Percentiles rank a stretch among this genome's conserved stretches.
Conservation (phyloP, 2,329 filamentous ascomycete species). For the Monosporascus sp. region DNA sequence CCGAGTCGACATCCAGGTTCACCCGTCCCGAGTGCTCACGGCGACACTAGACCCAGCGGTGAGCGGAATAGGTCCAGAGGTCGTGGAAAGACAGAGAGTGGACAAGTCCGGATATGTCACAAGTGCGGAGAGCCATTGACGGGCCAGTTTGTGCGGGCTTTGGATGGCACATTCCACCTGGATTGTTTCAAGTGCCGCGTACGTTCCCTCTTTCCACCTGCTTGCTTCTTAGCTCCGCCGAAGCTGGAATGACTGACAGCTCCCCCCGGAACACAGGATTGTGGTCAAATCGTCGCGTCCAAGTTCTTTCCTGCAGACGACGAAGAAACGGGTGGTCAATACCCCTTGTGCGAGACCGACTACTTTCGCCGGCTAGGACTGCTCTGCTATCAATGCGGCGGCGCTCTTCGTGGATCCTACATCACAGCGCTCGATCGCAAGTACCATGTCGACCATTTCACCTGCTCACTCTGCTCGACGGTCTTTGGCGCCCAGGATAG, state of each 20-base stretch:
- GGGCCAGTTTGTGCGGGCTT: conserved; percentile 90
- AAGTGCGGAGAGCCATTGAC: conserved; percentile 86
- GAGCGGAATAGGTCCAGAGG: conserved; percentile 55
- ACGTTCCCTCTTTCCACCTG: conserved; percentile 34
- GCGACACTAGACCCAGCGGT: conserved; percentile 46
- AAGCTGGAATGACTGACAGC: conserved; percentile 12
- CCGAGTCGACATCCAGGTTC: conserved; percentile 29
- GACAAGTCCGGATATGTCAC: conserved; percentile 64
- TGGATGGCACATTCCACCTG: conserved; percentile 91
- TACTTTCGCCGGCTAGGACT: conserved; percentile 92
- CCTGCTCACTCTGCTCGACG: conserved; percentile 91
- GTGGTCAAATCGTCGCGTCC: conserved; percentile 91
- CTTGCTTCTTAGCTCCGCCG: conserved; percentile 1
- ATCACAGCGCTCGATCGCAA: conserved; percentile 97
- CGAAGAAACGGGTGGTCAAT: conserved; percentile 78
- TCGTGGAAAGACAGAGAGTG: conserved; percentile 51
- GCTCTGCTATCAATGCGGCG: conserved; percentile 86
- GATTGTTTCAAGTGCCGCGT: conserved; percentile 98
- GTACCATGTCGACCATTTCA: conserved; percentile 99
- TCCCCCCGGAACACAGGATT: conserved; percentile 60
- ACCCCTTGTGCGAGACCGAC: conserved; percentile 94
- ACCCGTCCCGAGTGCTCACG: conserved; percentile 32
- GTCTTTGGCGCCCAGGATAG: conserved; percentile 98
- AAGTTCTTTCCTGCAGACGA: conserved; percentile 98
- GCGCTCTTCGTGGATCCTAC: conserved; percentile 90